These are phyloP conservation scores for Cephaloascus fragrans DNA, from an alignment of 805 yeast genomes.

Conservation along the genomic window DNA sequence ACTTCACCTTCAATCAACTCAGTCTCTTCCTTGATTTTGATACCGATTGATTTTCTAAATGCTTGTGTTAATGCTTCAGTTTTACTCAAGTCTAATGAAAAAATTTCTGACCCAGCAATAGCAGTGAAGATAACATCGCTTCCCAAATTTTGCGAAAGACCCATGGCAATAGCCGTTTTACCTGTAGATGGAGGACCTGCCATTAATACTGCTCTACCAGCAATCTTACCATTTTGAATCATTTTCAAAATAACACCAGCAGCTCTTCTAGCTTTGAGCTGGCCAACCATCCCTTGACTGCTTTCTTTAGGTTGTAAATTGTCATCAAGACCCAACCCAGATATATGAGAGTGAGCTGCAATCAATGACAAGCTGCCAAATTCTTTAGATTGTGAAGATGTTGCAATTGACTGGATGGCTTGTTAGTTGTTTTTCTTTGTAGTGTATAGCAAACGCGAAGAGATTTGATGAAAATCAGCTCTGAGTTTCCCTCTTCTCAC, in stretches of 20 bases:
- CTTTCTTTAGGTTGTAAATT: constrained; percentile 68
- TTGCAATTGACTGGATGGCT: constrained; percentile 11
- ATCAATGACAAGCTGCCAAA: constrained; percentile 52
- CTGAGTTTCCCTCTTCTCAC: too few relatives aligned
- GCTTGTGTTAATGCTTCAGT: constrained; percentile 97
- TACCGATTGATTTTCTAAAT: constrained; percentile 91
- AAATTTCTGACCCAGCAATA: constrained; percentile 89
- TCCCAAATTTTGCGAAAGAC: constrained; percentile 67
- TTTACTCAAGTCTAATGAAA: constrained; percentile 83
- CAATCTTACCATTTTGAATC: constrained; percentile 90
- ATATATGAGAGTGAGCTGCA: constrained; percentile 97
- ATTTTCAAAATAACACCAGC: constrained; percentile 90
- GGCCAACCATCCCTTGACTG: constrained; percentile 97
- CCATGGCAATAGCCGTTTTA: constrained; percentile 97
- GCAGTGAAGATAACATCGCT: constrained; percentile 90
- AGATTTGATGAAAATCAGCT: too few relatives aligned
- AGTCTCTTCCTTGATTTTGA: constrained; percentile 91
- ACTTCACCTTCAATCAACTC: constrained; percentile 99
- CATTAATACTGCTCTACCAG: constrained; percentile 89
- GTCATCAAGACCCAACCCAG: constrained; percentile 95
- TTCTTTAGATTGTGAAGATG: constrained; percentile 23
- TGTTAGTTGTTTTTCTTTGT: neutral
- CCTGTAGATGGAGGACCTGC: constrained; percentile 99
- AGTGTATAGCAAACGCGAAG: neutral
- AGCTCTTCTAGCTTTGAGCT: constrained; percentile 87